These are phyloP conservation scores for Sarocladium brachiariae DNA, from an alignment of 2,329 filamentous ascomycete genomes.

Conservation along the genomic window DNA sequence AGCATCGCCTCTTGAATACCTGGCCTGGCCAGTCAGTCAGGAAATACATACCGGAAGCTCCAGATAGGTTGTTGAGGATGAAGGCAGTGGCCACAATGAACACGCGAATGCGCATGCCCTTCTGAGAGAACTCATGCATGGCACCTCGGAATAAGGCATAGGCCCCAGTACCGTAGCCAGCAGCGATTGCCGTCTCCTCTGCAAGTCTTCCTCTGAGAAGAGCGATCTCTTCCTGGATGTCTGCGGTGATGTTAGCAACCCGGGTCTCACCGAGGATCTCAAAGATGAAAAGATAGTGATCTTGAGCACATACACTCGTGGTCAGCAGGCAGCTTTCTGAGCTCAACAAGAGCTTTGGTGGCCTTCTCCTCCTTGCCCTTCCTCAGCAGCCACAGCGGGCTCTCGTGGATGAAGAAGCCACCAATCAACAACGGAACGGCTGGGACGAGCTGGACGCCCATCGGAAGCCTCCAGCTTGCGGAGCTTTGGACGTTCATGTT, in stretches of 20 bases:
- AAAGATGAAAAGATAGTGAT: neutral
- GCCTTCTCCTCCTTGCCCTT: constrained; percentile 26
- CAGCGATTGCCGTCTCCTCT: constrained; percentile 27
- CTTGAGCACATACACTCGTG: constrained; percentile 22
- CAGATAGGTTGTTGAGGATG: constrained; percentile 33
- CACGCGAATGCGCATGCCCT: constrained; percentile 35
- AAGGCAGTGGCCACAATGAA: constrained; percentile 31
- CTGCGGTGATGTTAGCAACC: constrained; percentile 12
- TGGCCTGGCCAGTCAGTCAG: too few species aligned
- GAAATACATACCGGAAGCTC: constrained; percentile 26
- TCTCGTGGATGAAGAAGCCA: constrained; percentile 37
- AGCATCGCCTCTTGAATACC: too few species aligned
- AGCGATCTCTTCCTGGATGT: constrained; percentile 41
- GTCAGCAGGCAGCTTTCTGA: constrained; percentile 37
- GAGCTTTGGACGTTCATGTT: constrained; percentile 26
- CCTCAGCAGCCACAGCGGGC: constrained; percentile 32
- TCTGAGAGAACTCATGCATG: constrained; percentile 26
- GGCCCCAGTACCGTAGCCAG: constrained; percentile 22
- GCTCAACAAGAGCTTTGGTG: constrained; percentile 22
- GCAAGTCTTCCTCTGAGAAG: constrained; percentile 33
- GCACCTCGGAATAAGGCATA: constrained; percentile 29
- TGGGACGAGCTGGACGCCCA: constrained; percentile 40
- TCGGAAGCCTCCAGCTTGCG: constrained; percentile 41
- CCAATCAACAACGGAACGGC: constrained; percentile 35
- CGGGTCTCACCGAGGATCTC: neutral